Base-by-base conservation (phyloP, 1,284 basidiomycete species). In the Cryptococcus sp. region DNA sequence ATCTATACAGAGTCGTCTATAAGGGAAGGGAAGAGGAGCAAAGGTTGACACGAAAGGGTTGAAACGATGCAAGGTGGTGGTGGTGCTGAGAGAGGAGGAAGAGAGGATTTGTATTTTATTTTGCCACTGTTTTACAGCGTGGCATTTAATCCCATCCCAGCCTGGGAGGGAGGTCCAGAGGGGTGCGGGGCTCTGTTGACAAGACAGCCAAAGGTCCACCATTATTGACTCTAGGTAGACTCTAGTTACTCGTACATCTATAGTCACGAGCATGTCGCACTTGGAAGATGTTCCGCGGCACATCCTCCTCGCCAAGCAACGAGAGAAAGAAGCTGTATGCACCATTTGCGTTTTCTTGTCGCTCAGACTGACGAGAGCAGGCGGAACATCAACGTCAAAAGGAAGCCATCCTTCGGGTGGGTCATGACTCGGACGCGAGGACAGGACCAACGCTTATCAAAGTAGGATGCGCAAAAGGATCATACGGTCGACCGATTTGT, bases 401-500 rank as follows among this genome's bases (percentile, higher is more conserved):
- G 28, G 62, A 68, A 26, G 63, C 62, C n/a, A 44, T 63, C 14
- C 39, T 59, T 1, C 57, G 59, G 48, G 68, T 67, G 16, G 16
- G 58, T 52, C 24, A 18, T 33, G 19, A 35, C 12, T n/a, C n/a
- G n/a, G 22, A 41, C 23, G 25, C 11, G 2, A 4, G 40, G 6
- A 19, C 28, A n/a, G 19, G 7, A 7, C n/a, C 23, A n/a, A 7
- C n/a, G 18, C 45, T 57, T 32, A 56, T 39, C n/a, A n/a, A 21
- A 26, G 18, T 42, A 69, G 66, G 66, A 69, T 19, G 52, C 62
- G 6, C 58, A 65, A 45, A 89, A 72, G 80, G 86, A 52, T 82
- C 86, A 48, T 83, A 87, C 87, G 0, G 75, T 80, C 0, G 85
- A 87, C 65, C 87, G 92, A 49, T 99, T 99, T 71, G 85, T 93